Evolutionary conservation across 352 stramenopile genomes (phyloP).

Genomic region (Phytophthora boehmeriae): DNA sequence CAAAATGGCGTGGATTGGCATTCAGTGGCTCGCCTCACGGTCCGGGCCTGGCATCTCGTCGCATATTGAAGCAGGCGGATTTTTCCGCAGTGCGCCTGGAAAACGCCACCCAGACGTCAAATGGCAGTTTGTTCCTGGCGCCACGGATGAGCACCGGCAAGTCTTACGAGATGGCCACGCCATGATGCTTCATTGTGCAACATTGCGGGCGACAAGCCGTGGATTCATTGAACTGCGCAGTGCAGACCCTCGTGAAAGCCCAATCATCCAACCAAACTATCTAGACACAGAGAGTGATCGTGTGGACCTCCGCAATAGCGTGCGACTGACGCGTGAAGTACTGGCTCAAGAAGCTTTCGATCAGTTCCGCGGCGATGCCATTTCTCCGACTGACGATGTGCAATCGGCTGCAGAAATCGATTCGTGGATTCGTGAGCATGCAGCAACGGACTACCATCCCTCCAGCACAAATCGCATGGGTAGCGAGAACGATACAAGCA

Average conservation of each 20-base stretch:
- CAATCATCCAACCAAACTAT: conserved; percentile 87
- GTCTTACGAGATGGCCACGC: conserved; percentile 48
- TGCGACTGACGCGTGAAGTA: conserved; percentile 80
- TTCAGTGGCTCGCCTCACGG: conserved; percentile 70
- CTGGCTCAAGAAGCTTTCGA: conserved; percentile 84
- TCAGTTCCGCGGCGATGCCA: conserved; percentile 69
- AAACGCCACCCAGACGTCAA: conserved; percentile 82
- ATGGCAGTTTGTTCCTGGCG: conserved; percentile 84
- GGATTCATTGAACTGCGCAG: conserved; percentile 78
- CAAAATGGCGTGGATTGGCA: conserved; percentile 76
- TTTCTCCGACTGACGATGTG: conserved; percentile 60
- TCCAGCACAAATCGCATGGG: conserved; percentile 90
- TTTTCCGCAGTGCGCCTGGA: conserved; percentile 52
- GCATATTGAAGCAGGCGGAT: conserved; percentile 81
- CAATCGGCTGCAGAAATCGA: conserved; percentile 73
- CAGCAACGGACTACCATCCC: conserved; percentile 85
- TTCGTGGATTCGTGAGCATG: conserved; percentile 77
- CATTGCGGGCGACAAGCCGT: conserved; percentile 82
- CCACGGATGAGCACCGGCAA: conserved; percentile 35
- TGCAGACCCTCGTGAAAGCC: conserved; percentile 58
- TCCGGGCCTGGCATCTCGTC: conserved; percentile 68
- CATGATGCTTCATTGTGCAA: conserved; percentile 84
- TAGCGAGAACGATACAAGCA: conserved; percentile 43
- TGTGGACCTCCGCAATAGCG: conserved; percentile 70
- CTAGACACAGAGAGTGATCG: conserved; percentile 71